Percentiles rank a stretch among this genome's conserved stretches.
phyloP scores from a whole-genome alignment of 768 basidiomycete genomes.

The Polyporus arcularius region DNA sequence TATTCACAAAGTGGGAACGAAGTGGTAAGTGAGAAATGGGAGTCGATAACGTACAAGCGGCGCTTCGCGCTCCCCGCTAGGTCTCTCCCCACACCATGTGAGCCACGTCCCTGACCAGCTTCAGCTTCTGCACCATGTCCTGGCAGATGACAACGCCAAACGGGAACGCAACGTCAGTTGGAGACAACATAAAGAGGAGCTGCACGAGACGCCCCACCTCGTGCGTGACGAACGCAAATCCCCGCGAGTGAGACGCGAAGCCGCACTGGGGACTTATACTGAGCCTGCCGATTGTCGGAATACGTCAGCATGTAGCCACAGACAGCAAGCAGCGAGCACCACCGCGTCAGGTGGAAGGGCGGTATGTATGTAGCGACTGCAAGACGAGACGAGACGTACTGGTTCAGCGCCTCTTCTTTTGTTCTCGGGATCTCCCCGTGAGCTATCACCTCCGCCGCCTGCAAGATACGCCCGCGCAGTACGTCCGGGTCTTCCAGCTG shows the following conservation, averaged over 20 bases:
- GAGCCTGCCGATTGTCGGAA: conserved; percentile 28
- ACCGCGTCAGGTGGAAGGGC: no score
- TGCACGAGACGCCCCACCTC: neutral
- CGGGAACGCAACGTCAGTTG: neutral
- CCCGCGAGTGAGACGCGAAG: conserved; percentile 41
- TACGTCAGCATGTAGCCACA: neutral
- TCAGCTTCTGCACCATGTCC: conserved; percentile 14
- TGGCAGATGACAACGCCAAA: neutral
- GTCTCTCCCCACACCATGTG: conserved; percentile 1
- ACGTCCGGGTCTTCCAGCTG: conserved; percentile 40
- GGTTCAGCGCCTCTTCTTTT: conserved; percentile 40
- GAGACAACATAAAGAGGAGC: neutral
- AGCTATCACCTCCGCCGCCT: conserved; percentile 44
- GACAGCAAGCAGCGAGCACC: no score
- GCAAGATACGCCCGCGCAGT: conserved; percentile 39
- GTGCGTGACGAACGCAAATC: conserved; percentile 5
- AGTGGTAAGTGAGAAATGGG: no score
- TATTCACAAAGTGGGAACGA: no score
- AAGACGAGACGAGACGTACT: conserved; percentile 23
- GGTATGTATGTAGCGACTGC: no score
- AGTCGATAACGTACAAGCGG: neutral
- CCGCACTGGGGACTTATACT: conserved; percentile 50
- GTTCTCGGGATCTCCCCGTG: conserved; percentile 36
- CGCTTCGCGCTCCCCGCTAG: neutral
- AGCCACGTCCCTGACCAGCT: conserved; percentile 9